Evolutionary conservation across 2,329 filamentous ascomycete genomes (phyloP), one percentile per base, ranked within the genome.

Genomic region (Fusarium sp.): DNA sequence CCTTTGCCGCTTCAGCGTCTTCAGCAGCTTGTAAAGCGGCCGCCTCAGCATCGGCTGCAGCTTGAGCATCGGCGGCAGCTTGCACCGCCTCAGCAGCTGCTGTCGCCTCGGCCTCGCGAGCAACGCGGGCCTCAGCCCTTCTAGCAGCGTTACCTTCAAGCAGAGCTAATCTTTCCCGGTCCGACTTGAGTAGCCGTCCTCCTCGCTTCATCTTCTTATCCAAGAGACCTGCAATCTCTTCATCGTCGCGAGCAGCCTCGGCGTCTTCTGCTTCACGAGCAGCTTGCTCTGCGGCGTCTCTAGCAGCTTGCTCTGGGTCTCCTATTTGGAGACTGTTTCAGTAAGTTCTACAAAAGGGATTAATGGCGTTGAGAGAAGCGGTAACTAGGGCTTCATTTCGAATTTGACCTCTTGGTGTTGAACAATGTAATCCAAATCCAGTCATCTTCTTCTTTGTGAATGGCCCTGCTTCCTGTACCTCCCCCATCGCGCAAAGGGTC

Each of bases 341-440:
- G 79, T 78, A 75, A 83, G 72, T 59, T 86, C 80, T 72, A 83
- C 75, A 52, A 76, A 77, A 34, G 82, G 83, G 62, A 83, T 81
- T 40, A 82, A 83, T 39, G 84, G 83, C 51, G 79, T 80, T 68
- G 81, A 62, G 83, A 82, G 63, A 82, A 81, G 54, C 79, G 77
- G 58, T 83, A 69, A 75, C 77, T 57, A 81, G 77, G 73, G 76
- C 71, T 42, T 78, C 67, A 77, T 78, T 55, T 68, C 67, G 61
- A 74, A 70, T 71, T 82, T 82, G 72, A 82, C 68, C 82, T 82
- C 68, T 80, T 82, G 67, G 82, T 82, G 56, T 78, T 75, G 57
- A 78, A 78, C 57, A 73, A 75, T 64, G 74, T 11, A 76, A 56
- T 77, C 77, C 80, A 83, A 63, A 73, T 80, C 81, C 79, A 83